These are phyloP conservation scores for Globisporangium camurandrum DNA, from an alignment of 352 stramenopile genomes.

Conservation along the genomic window DNA sequence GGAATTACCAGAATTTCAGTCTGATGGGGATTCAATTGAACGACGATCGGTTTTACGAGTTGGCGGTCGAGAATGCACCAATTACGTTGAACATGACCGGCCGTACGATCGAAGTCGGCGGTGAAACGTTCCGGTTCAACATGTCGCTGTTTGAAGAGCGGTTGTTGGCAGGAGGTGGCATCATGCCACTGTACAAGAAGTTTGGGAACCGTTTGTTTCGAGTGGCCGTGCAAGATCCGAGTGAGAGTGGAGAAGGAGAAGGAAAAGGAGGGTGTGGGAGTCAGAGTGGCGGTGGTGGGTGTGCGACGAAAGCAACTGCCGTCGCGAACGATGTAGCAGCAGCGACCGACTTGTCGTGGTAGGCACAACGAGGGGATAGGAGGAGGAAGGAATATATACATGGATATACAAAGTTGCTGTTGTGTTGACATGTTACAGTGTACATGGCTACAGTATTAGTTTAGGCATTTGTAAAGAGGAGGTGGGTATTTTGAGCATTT, in stretches of 20 bases:
- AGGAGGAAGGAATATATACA: no score
- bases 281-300: constrained; percentile 14
- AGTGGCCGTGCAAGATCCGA: constrained; percentile 66
- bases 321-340: constrained; percentile 26
- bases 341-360: constrained; percentile 59
- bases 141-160: constrained; percentile 85
- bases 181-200: constrained; percentile 86
- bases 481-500: neutral
- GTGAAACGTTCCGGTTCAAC: constrained; percentile 75
- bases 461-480: no score
- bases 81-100: constrained; percentile 81
- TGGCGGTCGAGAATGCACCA: constrained; percentile 63
- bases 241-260: constrained; percentile 3
- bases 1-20: constrained; percentile 85
- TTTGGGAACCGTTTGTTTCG: constrained; percentile 82
- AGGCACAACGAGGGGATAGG: no score
- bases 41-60: constrained; percentile 76
- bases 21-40: constrained; percentile 73
- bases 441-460: no score
- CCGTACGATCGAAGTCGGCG: constrained; percentile 71
- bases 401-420: no score
- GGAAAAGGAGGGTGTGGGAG: constrained; percentile 30
- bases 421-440: no score
- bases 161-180: constrained; percentile 67
- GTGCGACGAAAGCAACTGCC: constrained; percentile 28